Evolutionary conservation across 148 eudicot species (phyloP).

Genomic region (Bassia scoparia): DNA sequence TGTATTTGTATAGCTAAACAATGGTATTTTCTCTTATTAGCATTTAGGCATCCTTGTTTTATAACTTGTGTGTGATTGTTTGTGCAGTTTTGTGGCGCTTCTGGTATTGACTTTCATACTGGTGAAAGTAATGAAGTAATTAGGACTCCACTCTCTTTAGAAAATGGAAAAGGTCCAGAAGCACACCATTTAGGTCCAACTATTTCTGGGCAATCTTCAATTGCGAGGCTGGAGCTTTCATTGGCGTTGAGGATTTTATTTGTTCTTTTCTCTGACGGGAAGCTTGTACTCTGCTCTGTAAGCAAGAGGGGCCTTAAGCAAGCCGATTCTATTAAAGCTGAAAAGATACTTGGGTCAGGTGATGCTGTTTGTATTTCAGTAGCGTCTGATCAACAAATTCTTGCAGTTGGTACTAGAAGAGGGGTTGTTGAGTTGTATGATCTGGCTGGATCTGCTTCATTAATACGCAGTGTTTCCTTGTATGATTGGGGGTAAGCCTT

Average conservation of each 20-base stretch:
- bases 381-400: slow-evolving; percentile 74
- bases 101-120: slow-evolving; percentile 43
- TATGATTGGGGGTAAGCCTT: slow-evolving; percentile 80
- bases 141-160: slow-evolving; percentile 30
- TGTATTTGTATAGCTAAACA: not conserved
- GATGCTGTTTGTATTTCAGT: slow-evolving; percentile 83
- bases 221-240: slow-evolving; percentile 65
- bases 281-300: slow-evolving; percentile 65
- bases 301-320: slow-evolving; percentile 85
- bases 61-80: slow-evolving; percentile 12
- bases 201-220: slow-evolving; percentile 39
- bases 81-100: slow-evolving; percentile 83
- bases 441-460: slow-evolving; percentile 61
- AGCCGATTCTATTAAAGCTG: slow-evolving; percentile 64
- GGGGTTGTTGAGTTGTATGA: slow-evolving; percentile 82
- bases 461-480: slow-evolving; percentile 70
- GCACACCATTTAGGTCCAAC: slow-evolving; percentile 29
- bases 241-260: slow-evolving; percentile 49
- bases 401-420: slow-evolving; percentile 90
- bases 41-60: not conserved
- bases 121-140: slow-evolving; percentile 39
- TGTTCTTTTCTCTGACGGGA: slow-evolving; percentile 71
- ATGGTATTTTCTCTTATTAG: not conserved
- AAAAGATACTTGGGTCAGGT: slow-evolving; percentile 58
- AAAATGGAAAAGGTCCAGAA: slow-evolving; percentile 56